A percentile compares a stretch with the other conserved stretches of the same genome.
Evolutionary conservation across 352 stramenopile genomes (phyloP).

Genomic region (Phytopythium chamaehyphon): DNA sequence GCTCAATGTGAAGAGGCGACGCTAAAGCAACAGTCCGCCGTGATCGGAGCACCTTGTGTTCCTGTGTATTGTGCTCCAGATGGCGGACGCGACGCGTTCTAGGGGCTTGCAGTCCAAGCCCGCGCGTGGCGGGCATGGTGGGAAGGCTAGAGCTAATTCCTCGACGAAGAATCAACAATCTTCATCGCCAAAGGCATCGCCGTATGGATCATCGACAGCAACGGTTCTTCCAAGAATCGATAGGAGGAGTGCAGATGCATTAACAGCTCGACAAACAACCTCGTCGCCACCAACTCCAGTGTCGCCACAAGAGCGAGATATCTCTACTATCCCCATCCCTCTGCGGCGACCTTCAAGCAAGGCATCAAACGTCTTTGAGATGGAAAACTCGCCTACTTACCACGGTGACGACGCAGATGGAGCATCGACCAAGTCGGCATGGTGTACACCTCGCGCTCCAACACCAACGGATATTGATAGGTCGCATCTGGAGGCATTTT

Average conservation of each 20-base stretch:
- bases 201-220: background rate
- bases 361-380: background rate
- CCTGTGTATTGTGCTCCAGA: conserved; percentile 1
- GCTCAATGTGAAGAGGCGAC: background rate
- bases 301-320: conserved; percentile 12
- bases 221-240: conserved; percentile 40
- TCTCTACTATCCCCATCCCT: conserved; percentile 10
- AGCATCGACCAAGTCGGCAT: conserved; percentile 36
- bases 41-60: background rate
- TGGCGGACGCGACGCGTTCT: conserved; percentile 27
- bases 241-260: conserved; percentile 8
- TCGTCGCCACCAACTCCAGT: background rate
- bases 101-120: conserved; percentile 15
- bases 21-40: background rate
- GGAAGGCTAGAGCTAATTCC: conserved; percentile 15
- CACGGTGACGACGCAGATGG: conserved; percentile 19
- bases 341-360: conserved; percentile 12
- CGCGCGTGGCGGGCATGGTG: conserved; percentile 12
- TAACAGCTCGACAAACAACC: conserved; percentile 5
- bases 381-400: conserved; percentile 33
- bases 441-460: conserved; percentile 52
- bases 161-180: conserved; percentile 23
- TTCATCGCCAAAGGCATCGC: conserved; percentile 2
- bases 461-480: conserved; percentile 2
- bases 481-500: conserved; percentile 36